Evolutionary conservation across 176 grass and related monocot genomes (phyloP).

Genomic region (Typha latifolia): DNA sequence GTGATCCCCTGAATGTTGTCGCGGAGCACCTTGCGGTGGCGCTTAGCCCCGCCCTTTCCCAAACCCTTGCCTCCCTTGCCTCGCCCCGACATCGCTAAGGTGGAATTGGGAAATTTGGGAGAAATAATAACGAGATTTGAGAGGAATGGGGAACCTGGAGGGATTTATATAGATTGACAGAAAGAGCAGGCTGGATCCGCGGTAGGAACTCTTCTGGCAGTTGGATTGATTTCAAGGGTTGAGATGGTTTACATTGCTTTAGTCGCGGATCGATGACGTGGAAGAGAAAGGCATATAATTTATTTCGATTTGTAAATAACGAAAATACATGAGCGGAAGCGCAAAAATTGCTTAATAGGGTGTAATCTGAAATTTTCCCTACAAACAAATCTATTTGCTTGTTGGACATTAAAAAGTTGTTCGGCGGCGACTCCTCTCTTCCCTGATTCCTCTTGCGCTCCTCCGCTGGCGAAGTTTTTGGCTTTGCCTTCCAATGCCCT

Average conservation of each 20-base stretch:
- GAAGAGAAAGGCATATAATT: neutral
- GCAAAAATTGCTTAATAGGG: too few species aligned
- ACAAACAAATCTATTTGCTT: too few species aligned
- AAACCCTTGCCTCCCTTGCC: constrained; percentile 90
- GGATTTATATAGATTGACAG: neutral
- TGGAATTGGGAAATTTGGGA: neutral
- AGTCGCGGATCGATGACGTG: constrained; percentile 49
- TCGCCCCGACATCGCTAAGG: constrained; percentile 54
- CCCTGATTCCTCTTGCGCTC: too few species aligned
- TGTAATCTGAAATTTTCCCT: too few species aligned
- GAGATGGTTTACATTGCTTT: neutral
- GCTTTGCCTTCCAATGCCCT: too few species aligned
- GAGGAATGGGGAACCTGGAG: constrained; percentile 20
- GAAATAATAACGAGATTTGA: constrained; percentile 3
- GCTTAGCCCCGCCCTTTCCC: constrained; percentile 85
- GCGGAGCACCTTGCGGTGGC: constrained; percentile 79
- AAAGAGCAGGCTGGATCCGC: constrained; percentile 25
- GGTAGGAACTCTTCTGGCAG: neutral
- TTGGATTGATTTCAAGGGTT: constrained; percentile 19
- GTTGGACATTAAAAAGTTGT: too few species aligned
- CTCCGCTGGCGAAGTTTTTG: too few species aligned
- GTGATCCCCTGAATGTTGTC: constrained; percentile 97
- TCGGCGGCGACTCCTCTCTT: too few species aligned
- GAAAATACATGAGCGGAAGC: too few species aligned
- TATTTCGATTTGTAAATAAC: neutral